A percentile compares a stretch with the other conserved stretches of the same genome.
Conservation (phyloP, 2,329 filamentous ascomycete genomes). For the Zalaria sp. region DNA sequence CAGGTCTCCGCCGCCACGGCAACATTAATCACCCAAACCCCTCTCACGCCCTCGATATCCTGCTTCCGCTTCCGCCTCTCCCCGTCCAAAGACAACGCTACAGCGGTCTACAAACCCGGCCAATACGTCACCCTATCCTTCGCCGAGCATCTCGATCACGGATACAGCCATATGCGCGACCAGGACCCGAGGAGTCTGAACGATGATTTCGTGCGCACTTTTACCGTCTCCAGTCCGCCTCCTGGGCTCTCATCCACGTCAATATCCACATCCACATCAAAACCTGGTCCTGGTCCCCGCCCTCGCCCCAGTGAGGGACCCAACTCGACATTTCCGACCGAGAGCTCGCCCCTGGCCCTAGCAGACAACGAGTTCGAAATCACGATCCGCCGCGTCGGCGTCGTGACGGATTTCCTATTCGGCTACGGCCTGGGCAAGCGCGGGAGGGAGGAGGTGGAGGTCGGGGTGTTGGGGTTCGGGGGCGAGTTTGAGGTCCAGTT, state of each 20-base stretch:
- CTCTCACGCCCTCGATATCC: conserved; percentile 51
- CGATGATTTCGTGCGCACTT: conserved; percentile 72
- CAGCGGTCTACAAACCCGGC: conserved; percentile 45
- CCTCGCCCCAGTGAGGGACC: neutral
- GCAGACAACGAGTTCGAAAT: conserved; percentile 48
- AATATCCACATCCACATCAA: too few species aligned
- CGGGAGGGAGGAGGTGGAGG: conserved; percentile 31
- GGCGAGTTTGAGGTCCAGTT: conserved; percentile 38
- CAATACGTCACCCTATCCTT: conserved; percentile 72
- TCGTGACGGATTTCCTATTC: conserved; percentile 53
- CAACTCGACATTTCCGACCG: too few species aligned
- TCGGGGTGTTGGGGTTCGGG: conserved; percentile 60
- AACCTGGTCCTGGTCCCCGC: conserved; percentile 6
- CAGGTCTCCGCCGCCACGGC: conserved; percentile 26
- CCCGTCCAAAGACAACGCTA: conserved; percentile 9
- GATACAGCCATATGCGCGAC: conserved; percentile 74
- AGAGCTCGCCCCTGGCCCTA: conserved; percentile 1
- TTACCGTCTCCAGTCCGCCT: conserved; percentile 59
- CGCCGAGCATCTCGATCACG: conserved; percentile 49
- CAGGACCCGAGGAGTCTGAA: conserved; percentile 68
- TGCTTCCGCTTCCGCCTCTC: conserved; percentile 46
- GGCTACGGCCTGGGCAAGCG: conserved; percentile 13
- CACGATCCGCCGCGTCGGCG: conserved; percentile 55
- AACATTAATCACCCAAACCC: conserved; percentile 42
- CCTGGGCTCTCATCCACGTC: conserved; percentile 22